Base-by-base conservation (phyloP, 2,329 filamentous ascomycete genomes). In the Bipolaris zeicola region DNA sequence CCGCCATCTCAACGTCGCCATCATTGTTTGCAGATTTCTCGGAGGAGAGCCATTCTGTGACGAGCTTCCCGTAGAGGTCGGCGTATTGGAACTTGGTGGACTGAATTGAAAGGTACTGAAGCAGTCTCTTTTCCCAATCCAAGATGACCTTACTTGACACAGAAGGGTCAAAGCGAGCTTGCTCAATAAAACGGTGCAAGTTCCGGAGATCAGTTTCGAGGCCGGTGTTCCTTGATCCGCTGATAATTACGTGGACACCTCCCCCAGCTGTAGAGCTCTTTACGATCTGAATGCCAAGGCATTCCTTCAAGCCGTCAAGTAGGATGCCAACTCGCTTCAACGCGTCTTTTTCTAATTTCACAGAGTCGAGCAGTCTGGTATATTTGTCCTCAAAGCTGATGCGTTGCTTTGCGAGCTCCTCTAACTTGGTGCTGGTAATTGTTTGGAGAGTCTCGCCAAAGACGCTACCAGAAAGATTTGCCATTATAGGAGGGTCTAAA, bases 331-430 rank as follows among this genome's bases (percentile, higher is more conserved):
- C 52, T 3, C 69, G 67, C 44, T 66, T 60, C 6, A 76, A 43
- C 4, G 60, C 57, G 49, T 74, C 62, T 18, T 55, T 31, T 33
- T 69, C 56, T 5, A 55, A 54, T 28, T 64, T 34, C 1, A 52
- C 54, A 14, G 57, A 39, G 13, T 42, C 52, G 14, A 66, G 31
- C 7, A 74, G 56, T 14, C 47, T 39, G 5, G 57, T 61, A 24
- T 74, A 60, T 5, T 75, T 69, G 31, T 65, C 66, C 24, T 70
- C 60, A 41, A 79, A 75, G 13, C 63, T 61, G 6, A 58, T 55
- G 2, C 68, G 69, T 24, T 73, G 69, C 67, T 78, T 75, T 4
- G 69, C 64, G 8, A 79, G 66, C 54, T 76, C 74, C 50, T 72
- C 64, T 3, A 76, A 63, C 45, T 76, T 76, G 14, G 73, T 73